Percentiles rank a stretch among this genome's conserved stretches.
Conservation (phyloP, 129 eudicot genomes). For the Scalesia atractyloides region DNA sequence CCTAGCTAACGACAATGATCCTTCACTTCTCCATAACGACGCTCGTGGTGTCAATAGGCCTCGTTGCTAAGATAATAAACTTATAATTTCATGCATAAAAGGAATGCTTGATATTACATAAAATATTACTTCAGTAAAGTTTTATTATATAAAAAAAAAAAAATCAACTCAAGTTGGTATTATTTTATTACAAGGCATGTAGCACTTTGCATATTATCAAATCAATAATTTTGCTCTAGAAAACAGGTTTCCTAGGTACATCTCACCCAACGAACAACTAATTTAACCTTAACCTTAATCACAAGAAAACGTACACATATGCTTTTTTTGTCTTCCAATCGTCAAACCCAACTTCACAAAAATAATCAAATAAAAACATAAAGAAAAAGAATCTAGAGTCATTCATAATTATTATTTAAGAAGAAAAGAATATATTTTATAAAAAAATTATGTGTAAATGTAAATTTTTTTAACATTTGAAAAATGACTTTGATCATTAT, state of each 20-base stretch:
- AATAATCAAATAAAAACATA: too few species aligned
- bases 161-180: neutral
- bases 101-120: neutral
- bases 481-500: neutral
- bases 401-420: neutral
- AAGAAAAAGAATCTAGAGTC: neutral
- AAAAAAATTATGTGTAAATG: neutral
- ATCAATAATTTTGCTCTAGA: constrained; percentile 9
- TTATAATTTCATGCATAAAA: too few species aligned
- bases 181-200: neutral
- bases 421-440: neutral
- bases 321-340: constrained; percentile 10
- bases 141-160: neutral
- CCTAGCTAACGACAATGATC: too few species aligned
- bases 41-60: too few species aligned
- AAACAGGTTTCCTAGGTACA: constrained; percentile 36
- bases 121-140: neutral
- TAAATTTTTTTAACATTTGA: neutral
- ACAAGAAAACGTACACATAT: constrained; percentile 30
- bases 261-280: constrained; percentile 41
- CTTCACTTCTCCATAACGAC: too few species aligned
- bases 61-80: too few species aligned
- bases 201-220: constrained; percentile 1
- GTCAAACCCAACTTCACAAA: constrained; percentile 36
- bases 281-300: constrained; percentile 34